phyloP scores from a whole-genome alignment of 192 early-diverging fungal genomes.

The Pilobolus umbonatus region DNA sequence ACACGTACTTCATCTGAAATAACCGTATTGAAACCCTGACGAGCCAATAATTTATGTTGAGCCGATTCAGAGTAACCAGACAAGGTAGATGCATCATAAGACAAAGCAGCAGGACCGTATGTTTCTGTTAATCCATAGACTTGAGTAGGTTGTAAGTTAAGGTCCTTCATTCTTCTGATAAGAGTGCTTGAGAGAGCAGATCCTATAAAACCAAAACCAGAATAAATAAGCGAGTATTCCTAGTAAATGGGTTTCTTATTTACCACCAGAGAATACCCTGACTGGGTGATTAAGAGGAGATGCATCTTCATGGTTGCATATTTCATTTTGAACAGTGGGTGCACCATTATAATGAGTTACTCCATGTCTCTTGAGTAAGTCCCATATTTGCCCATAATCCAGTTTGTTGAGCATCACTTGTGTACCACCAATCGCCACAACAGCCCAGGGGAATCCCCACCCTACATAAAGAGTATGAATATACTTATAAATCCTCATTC shows the following conservation, averaged over 20 bases:
- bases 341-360: constrained; percentile 57
- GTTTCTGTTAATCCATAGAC: constrained; percentile 63
- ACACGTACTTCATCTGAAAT: constrained; percentile 51
- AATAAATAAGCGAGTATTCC: too few relatives aligned
- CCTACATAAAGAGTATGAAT: constrained; percentile 24
- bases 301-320: constrained; percentile 44
- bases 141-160: constrained; percentile 52
- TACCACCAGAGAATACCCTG: constrained; percentile 19
- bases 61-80: constrained; percentile 26
- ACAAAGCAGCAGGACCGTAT: constrained; percentile 43
- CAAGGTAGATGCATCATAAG: constrained; percentile 35
- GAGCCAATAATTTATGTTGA: constrained; percentile 36
- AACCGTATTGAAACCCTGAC: constrained; percentile 49
- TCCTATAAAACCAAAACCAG: constrained; percentile 40
- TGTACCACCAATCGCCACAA: constrained; percentile 19
- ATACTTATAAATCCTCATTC: background rate
- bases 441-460: constrained; percentile 24
- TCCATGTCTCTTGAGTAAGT: constrained; percentile 34
- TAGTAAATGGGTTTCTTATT: constrained; percentile 9
- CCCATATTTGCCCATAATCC: constrained; percentile 54
- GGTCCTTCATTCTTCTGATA: constrained; percentile 39
- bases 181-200: constrained; percentile 49
- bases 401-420: constrained; percentile 52
- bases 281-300: constrained; percentile 18
- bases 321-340: constrained; percentile 55